A percentile compares a stretch with the other conserved stretches of the same genome.
These are phyloP conservation scores for Aspergillus sp. DNA, from an alignment of 2,329 filamentous ascomycete genomes.

Conservation along the genomic window DNA sequence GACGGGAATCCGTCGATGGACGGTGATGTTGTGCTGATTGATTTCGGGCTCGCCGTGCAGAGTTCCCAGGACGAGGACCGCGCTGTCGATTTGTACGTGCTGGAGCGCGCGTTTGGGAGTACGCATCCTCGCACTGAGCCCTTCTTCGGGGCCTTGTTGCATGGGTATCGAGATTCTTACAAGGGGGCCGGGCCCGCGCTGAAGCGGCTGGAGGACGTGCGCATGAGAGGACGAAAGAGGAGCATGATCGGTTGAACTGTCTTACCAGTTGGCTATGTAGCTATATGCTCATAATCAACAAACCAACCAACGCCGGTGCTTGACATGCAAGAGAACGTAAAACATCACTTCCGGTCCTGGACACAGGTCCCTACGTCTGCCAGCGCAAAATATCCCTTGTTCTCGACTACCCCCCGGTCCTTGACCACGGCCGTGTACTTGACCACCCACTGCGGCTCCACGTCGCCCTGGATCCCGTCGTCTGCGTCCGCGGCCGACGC, in stretches of 20 bases:
- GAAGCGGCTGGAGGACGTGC: constrained; percentile 79
- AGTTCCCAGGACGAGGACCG: constrained; percentile 80
- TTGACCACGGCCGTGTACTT: constrained; percentile 95
- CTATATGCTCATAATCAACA: too few relatives aligned
- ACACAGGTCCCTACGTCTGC: constrained; percentile 56
- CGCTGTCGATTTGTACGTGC: constrained; percentile 89
- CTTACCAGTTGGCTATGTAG: neutral
- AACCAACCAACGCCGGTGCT: too few relatives aligned
- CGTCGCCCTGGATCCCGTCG: constrained; percentile 59
- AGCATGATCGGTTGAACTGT: constrained; percentile 76
- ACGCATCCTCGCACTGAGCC: constrained; percentile 81
- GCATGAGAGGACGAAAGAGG: constrained; percentile 87
- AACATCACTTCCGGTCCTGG: constrained; percentile 16
- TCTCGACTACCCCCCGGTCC: constrained; percentile 91
- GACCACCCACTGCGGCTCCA: constrained; percentile 86
- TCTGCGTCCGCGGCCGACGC: constrained; percentile 47
- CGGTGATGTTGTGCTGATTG: constrained; percentile 81
- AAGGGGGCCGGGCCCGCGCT: constrained; percentile 67
- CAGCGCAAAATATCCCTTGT: constrained; percentile 92
- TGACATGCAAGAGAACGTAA: constrained; percentile 4
- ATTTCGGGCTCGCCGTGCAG: constrained; percentile 83
- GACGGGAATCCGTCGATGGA: constrained; percentile 31
- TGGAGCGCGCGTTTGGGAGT: constrained; percentile 88
- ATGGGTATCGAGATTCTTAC: constrained; percentile 63
- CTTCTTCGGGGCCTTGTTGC: constrained; percentile 64